Evolutionary conservation across 2,329 filamentous ascomycete genomes (phyloP), one percentile per base, ranked within the genome.

Genomic region (Alternaria rosae): DNA sequence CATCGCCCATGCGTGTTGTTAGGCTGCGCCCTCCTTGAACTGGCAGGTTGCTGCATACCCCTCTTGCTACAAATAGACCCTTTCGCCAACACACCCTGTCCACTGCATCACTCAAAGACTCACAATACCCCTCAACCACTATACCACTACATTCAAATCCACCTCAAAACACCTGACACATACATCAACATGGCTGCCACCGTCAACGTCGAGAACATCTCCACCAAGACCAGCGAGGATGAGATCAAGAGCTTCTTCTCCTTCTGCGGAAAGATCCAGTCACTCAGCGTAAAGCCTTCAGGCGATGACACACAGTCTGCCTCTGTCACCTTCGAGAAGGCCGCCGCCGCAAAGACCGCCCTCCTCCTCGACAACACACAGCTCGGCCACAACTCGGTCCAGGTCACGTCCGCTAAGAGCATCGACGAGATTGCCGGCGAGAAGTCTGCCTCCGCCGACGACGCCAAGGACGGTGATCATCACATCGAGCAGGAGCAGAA

Each of bases 211-310:
- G 91, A 92, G 83, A 94, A 95, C 84, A 97, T 99, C 82, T 89
- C 92, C 71, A 79, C 85, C 66, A 83, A 90, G 79, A 97, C 94
- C 59, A 89, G 87, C 70, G 93, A 99, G 82, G 91, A 94, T 83
- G 93, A 98, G 82, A 89, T 99, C 74, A 89, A 89, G 77, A 94
- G 97, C 78, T 99, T 99, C 86, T 99, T 99, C 86, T 95, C 91
- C 85, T 98, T 98, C 82, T 90, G 88, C 47, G 95, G 95, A 80
- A 98, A 97, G 86, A 97, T 99, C 80, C 89, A 88, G 70, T 87
- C 87, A 72, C 86, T 99, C 79, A 89, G 92, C 61, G 87, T 97
- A 75, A 92, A 89, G 26, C 82, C 89, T 53, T 84, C 80, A 41
- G 62, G 82, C 56, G 88, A 88, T 75, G 86, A 90, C 69, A 85